Evolutionary conservation across 441 rosid genomes (phyloP).

Genomic region (Pelargonium fulgidum): DNA sequence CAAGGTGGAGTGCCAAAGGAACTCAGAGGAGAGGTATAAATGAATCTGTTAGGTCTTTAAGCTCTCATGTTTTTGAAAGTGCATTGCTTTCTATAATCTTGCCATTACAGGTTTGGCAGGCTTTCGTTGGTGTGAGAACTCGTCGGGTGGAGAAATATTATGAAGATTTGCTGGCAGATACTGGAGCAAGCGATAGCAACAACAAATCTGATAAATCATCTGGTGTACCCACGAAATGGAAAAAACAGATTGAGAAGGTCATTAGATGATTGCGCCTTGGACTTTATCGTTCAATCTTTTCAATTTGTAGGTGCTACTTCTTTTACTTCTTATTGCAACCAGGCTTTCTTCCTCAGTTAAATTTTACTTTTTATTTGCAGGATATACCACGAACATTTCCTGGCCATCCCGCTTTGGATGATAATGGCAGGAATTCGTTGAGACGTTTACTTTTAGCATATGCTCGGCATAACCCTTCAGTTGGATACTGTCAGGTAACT

Average conservation of each 20-base stretch:
- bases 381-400: slow-evolving; percentile 70
- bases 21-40: slow-evolving; percentile 62
- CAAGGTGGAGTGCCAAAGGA: slow-evolving; percentile 71
- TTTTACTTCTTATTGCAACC: slow-evolving; percentile 22
- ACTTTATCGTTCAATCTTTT: slow-evolving; percentile 49
- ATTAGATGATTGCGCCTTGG: slow-evolving; percentile 46
- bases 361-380: slow-evolving; percentile 29
- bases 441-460: slow-evolving; percentile 62
- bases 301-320: slow-evolving; percentile 35
- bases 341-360: slow-evolving; percentile 34
- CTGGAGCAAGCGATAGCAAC: slow-evolving; percentile 26
- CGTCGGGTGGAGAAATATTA: slow-evolving; percentile 54
- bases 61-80: slow-evolving; percentile 8
- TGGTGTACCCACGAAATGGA: slow-evolving; percentile 41
- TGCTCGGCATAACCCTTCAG: slow-evolving; percentile 62
- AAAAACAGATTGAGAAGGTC: slow-evolving; percentile 74
- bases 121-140: slow-evolving; percentile 61
- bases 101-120: slow-evolving; percentile 61
- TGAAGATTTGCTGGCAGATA: slow-evolving; percentile 48
- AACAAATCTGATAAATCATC: slow-evolving; percentile 26
- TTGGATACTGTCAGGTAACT: slow-evolving; percentile 71
- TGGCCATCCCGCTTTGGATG: slow-evolving; percentile 66
- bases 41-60: slow-evolving; percentile 16
- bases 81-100: slow-evolving; percentile 19
- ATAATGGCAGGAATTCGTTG: slow-evolving; percentile 58